phyloP scores from a whole-genome alignment of 345 rosid genomes.

The Citrus unshiu region DNA sequence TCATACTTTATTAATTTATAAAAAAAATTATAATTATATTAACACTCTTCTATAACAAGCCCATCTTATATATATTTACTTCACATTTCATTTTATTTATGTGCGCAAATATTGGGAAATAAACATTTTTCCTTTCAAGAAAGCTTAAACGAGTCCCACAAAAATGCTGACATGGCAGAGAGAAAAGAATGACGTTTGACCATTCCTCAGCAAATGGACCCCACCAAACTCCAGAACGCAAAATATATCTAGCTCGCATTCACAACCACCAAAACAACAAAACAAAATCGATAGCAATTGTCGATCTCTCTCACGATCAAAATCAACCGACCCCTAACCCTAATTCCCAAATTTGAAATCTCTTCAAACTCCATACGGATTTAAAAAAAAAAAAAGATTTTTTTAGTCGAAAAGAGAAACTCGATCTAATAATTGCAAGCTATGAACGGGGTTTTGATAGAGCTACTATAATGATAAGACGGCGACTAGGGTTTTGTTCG shows the following conservation, averaged over 20 bases:
- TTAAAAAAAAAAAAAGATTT: background rate
- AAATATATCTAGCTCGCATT: background rate
- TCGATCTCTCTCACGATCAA: background rate
- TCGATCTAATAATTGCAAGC: background rate
- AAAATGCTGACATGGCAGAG: too few species aligned
- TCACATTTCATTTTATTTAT: too few species aligned
- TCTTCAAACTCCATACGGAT: background rate
- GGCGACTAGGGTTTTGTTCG: slow-evolving; percentile 32
- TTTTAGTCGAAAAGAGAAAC: background rate
- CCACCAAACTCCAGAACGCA: background rate
- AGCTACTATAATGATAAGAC: slow-evolving; percentile 36
- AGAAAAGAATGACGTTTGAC: background rate
- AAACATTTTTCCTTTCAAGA: too few species aligned
- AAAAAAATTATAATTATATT: too few species aligned
- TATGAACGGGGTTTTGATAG: slow-evolving; percentile 10
- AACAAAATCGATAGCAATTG: background rate
- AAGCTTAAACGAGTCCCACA: too few species aligned
- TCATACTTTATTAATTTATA: too few species aligned
- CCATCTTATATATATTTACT: too few species aligned
- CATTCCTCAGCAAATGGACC: background rate
- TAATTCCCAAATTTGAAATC: background rate
- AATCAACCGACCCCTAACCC: background rate
- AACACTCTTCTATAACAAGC: too few species aligned
- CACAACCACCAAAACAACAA: background rate
- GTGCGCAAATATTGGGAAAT: too few species aligned